A percentile compares a stretch with the other conserved stretches of the same genome.
Conservation (phyloP, 306 rosid genomes). For the Dalbergia cultrata region DNA sequence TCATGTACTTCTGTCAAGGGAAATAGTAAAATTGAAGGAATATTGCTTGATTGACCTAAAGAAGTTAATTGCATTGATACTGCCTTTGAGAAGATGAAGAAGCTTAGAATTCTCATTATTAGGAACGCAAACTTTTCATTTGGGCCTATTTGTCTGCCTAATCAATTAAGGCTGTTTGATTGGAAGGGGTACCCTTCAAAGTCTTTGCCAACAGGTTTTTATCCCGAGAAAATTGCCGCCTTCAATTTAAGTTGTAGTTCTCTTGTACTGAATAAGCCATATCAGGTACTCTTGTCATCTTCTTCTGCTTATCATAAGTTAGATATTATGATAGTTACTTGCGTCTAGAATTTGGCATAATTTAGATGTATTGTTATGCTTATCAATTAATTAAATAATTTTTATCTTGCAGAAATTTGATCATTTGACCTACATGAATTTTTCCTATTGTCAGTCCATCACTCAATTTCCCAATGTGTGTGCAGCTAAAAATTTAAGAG, state of each 20-base stretch:
- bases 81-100: neutral
- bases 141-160: neutral
- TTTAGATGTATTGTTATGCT: neutral
- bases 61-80: neutral
- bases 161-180: neutral
- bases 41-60: neutral
- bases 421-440: neutral
- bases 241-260: neutral
- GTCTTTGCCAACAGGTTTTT: neutral
- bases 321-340: neutral
- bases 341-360: neutral
- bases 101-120: constrained; percentile 1
- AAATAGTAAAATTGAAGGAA: too few relatives aligned
- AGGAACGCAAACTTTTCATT: neutral
- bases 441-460: neutral
- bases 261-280: neutral
- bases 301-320: neutral
- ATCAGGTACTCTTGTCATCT: neutral
- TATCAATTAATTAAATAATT: neutral
- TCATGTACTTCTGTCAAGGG: too few relatives aligned
- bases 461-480: neutral
- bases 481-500: neutral
- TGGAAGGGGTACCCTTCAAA: neutral
- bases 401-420: neutral
- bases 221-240: neutral